A percentile compares a stretch with the other conserved stretches of the same genome.
Evolutionary conservation across 129 eudicot species (phyloP).

Genomic region (Flaveria trinervia): DNA sequence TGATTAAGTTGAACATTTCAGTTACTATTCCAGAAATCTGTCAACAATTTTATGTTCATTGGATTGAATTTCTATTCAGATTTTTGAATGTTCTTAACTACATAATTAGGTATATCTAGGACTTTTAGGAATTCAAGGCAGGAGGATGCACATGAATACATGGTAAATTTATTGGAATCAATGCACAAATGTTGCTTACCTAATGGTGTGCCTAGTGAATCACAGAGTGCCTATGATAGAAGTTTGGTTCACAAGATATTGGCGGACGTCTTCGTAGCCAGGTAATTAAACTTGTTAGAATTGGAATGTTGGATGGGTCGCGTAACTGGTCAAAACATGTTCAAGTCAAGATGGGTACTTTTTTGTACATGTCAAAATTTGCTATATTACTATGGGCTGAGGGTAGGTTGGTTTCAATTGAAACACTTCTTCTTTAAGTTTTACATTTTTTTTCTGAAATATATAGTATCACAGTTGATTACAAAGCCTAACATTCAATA

Average conservation of each 20-base stretch:
- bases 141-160: slow-evolving; percentile 98
- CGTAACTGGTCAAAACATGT: background rate
- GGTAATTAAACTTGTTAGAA: slow-evolving; percentile 37
- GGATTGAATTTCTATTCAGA: background rate
- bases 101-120: slow-evolving; percentile 73
- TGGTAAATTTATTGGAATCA: slow-evolving; percentile 90
- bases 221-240: slow-evolving; percentile 89
- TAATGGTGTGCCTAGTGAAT: slow-evolving; percentile 86
- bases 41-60: background rate
- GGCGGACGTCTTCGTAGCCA: slow-evolving; percentile 95
- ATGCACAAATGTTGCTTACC: slow-evolving; percentile 99
- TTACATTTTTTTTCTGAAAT: background rate
- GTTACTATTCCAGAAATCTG: background rate
- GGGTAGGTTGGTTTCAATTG: background rate
- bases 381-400: background rate
- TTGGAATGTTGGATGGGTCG: background rate
- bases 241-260: slow-evolving; percentile 94
- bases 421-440: background rate
- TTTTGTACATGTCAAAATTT: background rate
- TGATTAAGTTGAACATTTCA: background rate
- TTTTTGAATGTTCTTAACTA: slow-evolving; percentile 49
- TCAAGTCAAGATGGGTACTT: background rate
- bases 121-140: slow-evolving; percentile 87
- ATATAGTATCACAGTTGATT: background rate
- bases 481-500: background rate